Percentiles rank a stretch among this genome's conserved stretches.
Evolutionary conservation across 106 monocot species (phyloP).

Genomic region (Posidonia australis): DNA sequence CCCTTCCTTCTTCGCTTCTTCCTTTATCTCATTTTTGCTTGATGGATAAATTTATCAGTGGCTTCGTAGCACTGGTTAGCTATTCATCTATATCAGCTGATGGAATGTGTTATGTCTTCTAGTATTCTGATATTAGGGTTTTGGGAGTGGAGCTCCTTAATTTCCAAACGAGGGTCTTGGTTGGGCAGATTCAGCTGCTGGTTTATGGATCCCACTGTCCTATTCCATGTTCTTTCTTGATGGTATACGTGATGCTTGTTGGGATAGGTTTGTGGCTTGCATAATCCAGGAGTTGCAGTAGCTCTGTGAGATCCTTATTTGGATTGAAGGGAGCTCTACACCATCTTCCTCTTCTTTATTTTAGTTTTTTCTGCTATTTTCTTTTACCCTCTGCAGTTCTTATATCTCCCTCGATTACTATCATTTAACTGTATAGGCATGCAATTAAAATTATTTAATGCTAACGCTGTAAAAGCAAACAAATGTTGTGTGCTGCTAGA

Average conservation of each 20-base stretch:
- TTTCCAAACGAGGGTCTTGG: constrained; percentile 17
- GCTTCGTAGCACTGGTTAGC: background rate
- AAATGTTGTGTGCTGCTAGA: too few relatives aligned
- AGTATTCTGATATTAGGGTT: background rate
- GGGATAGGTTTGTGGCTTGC: constrained; percentile 29
- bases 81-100: background rate
- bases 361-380: too few relatives aligned
- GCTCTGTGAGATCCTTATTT: constrained; percentile 20
- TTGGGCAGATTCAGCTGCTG: constrained; percentile 26
- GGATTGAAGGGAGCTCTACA: constrained; percentile 40
- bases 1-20: background rate
- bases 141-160: constrained; percentile 24
- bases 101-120: background rate
- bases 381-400: too few relatives aligned
- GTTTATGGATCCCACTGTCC: constrained; percentile 8
- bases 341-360: too few relatives aligned
- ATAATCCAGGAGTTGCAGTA: constrained; percentile 25
- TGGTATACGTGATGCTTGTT: background rate
- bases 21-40: background rate
- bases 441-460: too few relatives aligned
- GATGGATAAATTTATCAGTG: background rate
- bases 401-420: too few relatives aligned
- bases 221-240: constrained; percentile 5
- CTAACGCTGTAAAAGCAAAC: too few relatives aligned
- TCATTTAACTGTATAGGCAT: too few relatives aligned